These are phyloP conservation scores for Ceriops decandra DNA, from an alignment of 345 rosid genomes.

Conservation along the genomic window DNA sequence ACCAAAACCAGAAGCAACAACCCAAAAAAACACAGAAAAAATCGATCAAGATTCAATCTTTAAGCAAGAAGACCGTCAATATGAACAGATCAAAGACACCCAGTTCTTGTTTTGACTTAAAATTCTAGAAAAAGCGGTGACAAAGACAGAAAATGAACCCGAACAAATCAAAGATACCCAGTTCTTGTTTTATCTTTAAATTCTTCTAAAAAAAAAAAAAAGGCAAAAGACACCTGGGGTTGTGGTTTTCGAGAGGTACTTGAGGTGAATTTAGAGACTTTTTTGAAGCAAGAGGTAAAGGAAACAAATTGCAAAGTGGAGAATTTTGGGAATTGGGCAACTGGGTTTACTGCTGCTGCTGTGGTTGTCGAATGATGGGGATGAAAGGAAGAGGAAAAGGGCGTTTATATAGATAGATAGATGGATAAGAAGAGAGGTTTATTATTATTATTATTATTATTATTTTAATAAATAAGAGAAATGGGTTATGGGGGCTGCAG, in stretches of 20 bases:
- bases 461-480: not conserved
- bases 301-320: not conserved
- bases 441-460: not conserved
- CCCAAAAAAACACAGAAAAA: not conserved
- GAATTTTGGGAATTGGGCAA: not conserved
- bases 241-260: no score
- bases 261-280: not conserved
- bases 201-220: no score
- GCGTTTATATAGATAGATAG: constrained; percentile 9
- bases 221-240: no score
- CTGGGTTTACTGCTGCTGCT: not conserved
- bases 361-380: not conserved
- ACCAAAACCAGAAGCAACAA: not conserved
- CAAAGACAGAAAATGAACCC: not conserved
- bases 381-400: not conserved
- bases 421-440: not conserved
- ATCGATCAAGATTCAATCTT: not conserved
- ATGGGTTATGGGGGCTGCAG: not conserved
- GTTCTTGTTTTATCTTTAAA: no score
- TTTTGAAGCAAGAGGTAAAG: not conserved
- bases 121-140: no score
- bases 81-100: no score
- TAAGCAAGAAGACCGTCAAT: not conserved
- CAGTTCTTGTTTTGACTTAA: no score
- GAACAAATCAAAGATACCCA: no score